Evolutionary conservation across 768 basidiomycete genomes (phyloP), one percentile per base, ranked within the genome.

Genomic region (Royoungia palumana): DNA sequence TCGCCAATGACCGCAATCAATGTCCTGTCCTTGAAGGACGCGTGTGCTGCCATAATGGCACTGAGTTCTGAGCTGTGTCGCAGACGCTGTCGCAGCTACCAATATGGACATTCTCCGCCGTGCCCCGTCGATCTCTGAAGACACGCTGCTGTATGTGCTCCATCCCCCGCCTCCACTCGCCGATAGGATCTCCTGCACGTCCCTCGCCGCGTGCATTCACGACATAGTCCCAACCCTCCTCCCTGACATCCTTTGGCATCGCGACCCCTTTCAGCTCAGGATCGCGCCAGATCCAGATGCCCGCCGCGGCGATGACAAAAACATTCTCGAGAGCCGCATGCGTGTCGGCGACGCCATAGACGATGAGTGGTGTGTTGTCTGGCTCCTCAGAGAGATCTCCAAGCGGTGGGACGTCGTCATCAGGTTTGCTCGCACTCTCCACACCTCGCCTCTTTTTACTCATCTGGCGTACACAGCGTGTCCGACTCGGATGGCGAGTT

Each of bases 1-100:
- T 98, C 96, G 35, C 95, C 96, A 58, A 99, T 98, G 65, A 94
- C 92, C 28, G 96, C 95, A 35, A 99, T 79, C 35, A 98, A 73
- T 52, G 79, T 87, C 47, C 95, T 81, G 69, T 95, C 87, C 70
- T 88, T 87, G 77, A 75, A 82, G 35, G 83, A 77, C 46, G 75
- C 67, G 50, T 62, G 71, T 20, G 72, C 69, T 44, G 82, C 70
- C 80, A 83, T 82, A 61, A 59, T 49, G 51, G 57, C 28, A n/a
- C n/a, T n/a, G n/a, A n/a, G n/a, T n/a, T n/a, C n/a, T n/a, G n/a
- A n/a, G n/a, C n/a, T n/a, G n/a, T n/a, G 36, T 27, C 13, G 14
- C 14, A 4, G 32, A 14, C 32, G 32, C 32, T 14, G 32, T 14
- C 32, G 16, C 32, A 32, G 16, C 14, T 16, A 32, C 6, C 14